Percentiles rank a stretch among this genome's conserved stretches.
phyloP scores from a whole-genome alignment of 176 grass and related monocot genomes.

The Oryza glumipatula region DNA sequence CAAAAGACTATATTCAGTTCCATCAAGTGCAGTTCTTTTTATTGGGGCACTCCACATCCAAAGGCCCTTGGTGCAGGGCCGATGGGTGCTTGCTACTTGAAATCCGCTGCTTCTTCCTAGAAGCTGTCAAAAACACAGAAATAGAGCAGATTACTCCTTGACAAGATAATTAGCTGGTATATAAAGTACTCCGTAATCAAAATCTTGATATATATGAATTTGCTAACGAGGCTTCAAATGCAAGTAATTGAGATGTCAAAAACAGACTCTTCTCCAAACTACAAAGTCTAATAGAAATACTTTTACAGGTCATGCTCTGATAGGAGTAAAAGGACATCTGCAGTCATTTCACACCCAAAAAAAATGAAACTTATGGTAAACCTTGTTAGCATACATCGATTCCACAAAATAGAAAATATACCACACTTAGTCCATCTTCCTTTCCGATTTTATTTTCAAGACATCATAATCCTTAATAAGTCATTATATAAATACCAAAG shows the following conservation, averaged over 20 bases:
- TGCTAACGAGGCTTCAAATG: neutral
- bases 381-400: neutral
- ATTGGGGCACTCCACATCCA: conserved; percentile 90
- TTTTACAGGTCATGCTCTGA: neutral
- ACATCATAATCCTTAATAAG: conserved; percentile 1
- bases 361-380: conserved; percentile 10
- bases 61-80: conserved; percentile 86
- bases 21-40: conserved; percentile 72
- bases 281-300: neutral
- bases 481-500: neutral
- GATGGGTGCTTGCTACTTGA: conserved; percentile 79
- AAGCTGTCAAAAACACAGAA: conserved; percentile 46
- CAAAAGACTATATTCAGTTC: conserved; percentile 79
- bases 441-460: neutral
- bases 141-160: conserved; percentile 8
- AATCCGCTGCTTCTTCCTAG: conserved; percentile 80
- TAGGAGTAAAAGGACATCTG: neutral
- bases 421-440: too few relatives aligned
- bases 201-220: neutral
- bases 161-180: neutral
- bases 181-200: neutral
- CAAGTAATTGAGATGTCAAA: neutral
- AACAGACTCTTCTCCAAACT: neutral
- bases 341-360: neutral
- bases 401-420: conserved; percentile 17